Conservation (phyloP, 371 early-diverging fungal species). For the Mortierella sp. region DNA sequence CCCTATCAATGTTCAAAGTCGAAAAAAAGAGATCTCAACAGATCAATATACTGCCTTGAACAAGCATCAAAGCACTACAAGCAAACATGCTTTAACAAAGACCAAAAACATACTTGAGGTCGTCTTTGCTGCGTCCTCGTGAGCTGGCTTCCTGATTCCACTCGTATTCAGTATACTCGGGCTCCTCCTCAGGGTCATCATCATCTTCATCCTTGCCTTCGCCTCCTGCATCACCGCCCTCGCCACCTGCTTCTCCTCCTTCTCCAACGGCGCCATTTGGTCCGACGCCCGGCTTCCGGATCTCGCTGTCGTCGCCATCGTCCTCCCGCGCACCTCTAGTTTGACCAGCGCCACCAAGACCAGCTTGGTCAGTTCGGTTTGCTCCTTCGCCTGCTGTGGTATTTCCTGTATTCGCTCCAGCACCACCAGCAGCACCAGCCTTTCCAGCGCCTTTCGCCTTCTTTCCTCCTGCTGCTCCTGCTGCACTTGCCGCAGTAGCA, state of each 20-base stretch:
- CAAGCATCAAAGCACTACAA: background rate
- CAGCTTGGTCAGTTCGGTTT: background rate
- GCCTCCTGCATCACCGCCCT: constrained; percentile 26
- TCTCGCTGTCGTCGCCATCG: constrained; percentile 10
- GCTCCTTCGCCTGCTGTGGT: background rate
- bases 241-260: constrained; percentile 10
- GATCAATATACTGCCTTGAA: background rate
- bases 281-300: background rate
- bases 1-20: constrained; percentile 52
- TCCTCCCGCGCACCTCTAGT: background rate
- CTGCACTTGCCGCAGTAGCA: background rate
- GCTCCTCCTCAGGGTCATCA: constrained; percentile 58
- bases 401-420: constrained; percentile 1
- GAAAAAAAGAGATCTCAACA: background rate
- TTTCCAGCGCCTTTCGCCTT: constrained; percentile 1
- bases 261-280: background rate
- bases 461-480: constrained; percentile 6
- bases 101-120: constrained; percentile 50
- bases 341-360: background rate
- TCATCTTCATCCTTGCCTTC: constrained; percentile 58
- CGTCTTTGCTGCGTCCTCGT: constrained; percentile 57
- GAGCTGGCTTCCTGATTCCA: constrained; percentile 55
- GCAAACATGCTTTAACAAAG: background rate
- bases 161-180: constrained; percentile 56
- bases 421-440: background rate